Conservation (phyloP, 2,329 filamentous ascomycete species). For the Colletotrichum sp. region DNA sequence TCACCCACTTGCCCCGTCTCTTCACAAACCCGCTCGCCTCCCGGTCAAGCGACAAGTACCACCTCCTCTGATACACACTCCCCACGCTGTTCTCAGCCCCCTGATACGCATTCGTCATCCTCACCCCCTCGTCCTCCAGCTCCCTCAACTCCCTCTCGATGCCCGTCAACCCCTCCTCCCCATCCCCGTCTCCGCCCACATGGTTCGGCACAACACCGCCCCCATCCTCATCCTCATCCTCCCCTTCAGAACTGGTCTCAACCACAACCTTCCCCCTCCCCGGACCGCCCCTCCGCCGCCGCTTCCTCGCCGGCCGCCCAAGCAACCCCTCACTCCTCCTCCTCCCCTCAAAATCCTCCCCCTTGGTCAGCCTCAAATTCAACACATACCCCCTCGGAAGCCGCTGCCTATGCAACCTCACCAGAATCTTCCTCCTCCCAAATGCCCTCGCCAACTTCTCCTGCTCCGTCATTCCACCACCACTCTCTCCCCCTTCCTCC, state of each 20-base stretch:
- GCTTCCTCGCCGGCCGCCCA: background rate
- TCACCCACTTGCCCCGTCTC: background rate
- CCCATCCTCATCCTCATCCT: constrained; percentile 28
- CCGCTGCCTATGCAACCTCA: constrained; percentile 58
- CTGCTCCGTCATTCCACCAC: constrained; percentile 37
- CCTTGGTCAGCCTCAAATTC: constrained; percentile 54
- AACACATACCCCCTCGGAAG: constrained; percentile 60
- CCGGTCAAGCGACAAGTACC: constrained; percentile 70
- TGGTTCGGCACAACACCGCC: constrained; percentile 22
- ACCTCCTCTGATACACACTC: constrained; percentile 70
- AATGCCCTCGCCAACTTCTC: constrained; percentile 58
- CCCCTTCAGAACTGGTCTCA: constrained; percentile 2
- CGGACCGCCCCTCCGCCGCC: background rate
- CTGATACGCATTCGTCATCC: constrained; percentile 67
- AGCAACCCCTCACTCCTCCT: constrained; percentile 25
- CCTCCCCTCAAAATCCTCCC: constrained; percentile 41
- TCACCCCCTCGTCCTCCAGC: constrained; percentile 58
- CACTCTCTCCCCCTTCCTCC: constrained; percentile 25
- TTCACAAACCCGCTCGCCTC: constrained; percentile 60
- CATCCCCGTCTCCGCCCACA: constrained; percentile 3
- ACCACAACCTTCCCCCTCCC: background rate
- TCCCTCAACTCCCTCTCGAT: constrained; percentile 47
- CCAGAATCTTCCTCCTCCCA: constrained; percentile 57
- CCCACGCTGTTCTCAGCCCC: constrained; percentile 70
- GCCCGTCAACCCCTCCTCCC: constrained; percentile 31